Evolutionary conservation across 169 alveolate species (phyloP), one percentile per base, ranked within the genome.

Genomic region (Plasmodium reichenowi): DNA sequence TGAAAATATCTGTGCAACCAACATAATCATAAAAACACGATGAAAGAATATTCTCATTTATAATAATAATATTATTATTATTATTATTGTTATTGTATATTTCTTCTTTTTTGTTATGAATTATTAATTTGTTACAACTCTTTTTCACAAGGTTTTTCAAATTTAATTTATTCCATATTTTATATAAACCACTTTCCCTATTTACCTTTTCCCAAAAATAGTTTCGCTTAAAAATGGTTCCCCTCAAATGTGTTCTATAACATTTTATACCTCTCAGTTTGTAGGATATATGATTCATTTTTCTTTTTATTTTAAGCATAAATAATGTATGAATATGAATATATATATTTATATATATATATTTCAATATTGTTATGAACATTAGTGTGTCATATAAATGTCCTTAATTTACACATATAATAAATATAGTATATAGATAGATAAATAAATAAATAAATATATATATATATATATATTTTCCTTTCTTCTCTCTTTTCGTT

Each of bases 71-170:
- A 59, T 10, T 12, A 29, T 50, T 17, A 60, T 32, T 24, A 22
- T 72, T 26, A 59, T 10, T 12, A 29, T 50, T 17, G 43, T 32
- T 24, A 22, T 72, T 24, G 38, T 10, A 22, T 32, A 43, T 45
- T 9, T 63, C 29, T 9, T n/a, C 50, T 1, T 38, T 38, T 38
- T 38, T 38, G 47, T 64, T 22, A 17, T 10, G 62, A 17, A 22
- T 43, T 32, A 38, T 13, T 67, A 66, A 38, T 12, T 50, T 24
- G 22, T 74, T 32, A 43, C 38, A 17, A 17, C 47, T 75, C 1
- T 64, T 50, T 63, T 76, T 76, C 15, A 76, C 32, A n/a, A 47
- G 26, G 0, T 47, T 63, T 76, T 76, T 76, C 24, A 76, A 64
- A 38, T 76, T 76, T 20, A 76, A 15, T 64, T 64, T 76, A 20